These are phyloP conservation scores for Phytopythium helicoides DNA, from an alignment of 352 stramenopile species.

Conservation along the genomic window DNA sequence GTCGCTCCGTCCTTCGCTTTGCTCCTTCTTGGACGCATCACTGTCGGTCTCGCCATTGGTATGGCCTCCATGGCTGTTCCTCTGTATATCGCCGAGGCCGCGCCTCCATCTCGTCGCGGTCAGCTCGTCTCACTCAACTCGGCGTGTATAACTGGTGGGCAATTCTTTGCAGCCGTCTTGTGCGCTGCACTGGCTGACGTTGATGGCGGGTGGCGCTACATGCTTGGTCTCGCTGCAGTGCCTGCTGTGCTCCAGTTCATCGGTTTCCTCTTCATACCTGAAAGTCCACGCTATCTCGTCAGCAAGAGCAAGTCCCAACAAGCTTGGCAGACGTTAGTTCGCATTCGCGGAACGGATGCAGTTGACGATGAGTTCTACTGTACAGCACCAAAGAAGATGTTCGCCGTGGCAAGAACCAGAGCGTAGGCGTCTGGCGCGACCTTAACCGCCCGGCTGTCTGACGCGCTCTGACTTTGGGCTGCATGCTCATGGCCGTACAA, in stretches of 20 bases:
- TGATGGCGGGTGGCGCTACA: slow-evolving; percentile 68
- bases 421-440: slow-evolving; percentile 29
- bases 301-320: slow-evolving; percentile 37
- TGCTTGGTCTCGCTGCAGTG: slow-evolving; percentile 71
- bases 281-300: slow-evolving; percentile 69
- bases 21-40: slow-evolving; percentile 50
- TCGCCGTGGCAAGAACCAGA: slow-evolving; percentile 8
- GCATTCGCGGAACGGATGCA: slow-evolving; percentile 54
- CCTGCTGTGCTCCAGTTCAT: slow-evolving; percentile 70
- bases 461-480: slow-evolving; percentile 54
- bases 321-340: slow-evolving; percentile 38
- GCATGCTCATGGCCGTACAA: slow-evolving; percentile 56
- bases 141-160: slow-evolving; percentile 63
- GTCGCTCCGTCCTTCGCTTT: slow-evolving; percentile 38
- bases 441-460: slow-evolving; percentile 26
- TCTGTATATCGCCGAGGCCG: slow-evolving; percentile 78
- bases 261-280: slow-evolving; percentile 63
- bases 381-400: slow-evolving; percentile 10
- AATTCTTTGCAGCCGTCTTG: slow-evolving; percentile 76
- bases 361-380: slow-evolving; percentile 51
- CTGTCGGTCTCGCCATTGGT: slow-evolving; percentile 65
- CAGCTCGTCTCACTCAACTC: slow-evolving; percentile 74
- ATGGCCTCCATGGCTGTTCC: slow-evolving; percentile 76
- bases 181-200: slow-evolving; percentile 48
- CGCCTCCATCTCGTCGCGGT: slow-evolving; percentile 56